Percentiles rank a stretch among this genome's conserved stretches.
Evolutionary conservation across 192 early-diverging fungal species (phyloP).

Genomic region (Backusella psychrophila): DNA sequence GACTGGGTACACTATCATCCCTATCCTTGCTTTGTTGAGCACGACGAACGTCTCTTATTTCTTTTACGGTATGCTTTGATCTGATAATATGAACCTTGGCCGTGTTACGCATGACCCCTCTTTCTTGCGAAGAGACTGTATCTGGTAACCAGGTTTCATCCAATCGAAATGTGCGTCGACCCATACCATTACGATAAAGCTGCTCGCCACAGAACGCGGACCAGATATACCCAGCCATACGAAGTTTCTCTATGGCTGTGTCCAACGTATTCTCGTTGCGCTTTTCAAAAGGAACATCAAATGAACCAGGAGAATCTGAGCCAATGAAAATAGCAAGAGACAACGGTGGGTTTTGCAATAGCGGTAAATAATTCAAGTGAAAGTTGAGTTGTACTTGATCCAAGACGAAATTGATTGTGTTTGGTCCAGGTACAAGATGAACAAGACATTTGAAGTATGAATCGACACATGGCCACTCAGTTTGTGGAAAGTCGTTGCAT

Average conservation of each 20-base stretch:
- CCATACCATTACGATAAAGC: constrained; percentile 66
- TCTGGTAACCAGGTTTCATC: constrained; percentile 55
- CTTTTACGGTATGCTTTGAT: constrained; percentile 45
- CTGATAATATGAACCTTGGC: constrained; percentile 55
- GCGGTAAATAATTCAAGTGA: constrained; percentile 46
- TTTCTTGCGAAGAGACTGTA: constrained; percentile 49
- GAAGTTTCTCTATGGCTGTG: constrained; percentile 51
- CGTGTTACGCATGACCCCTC: constrained; percentile 38
- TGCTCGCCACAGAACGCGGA: constrained; percentile 72
- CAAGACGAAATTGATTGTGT: constrained; percentile 51
- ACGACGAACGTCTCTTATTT: constrained; percentile 54
- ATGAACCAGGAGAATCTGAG: constrained; percentile 51
- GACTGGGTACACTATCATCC: constrained; percentile 37
- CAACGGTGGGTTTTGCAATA: constrained; percentile 56
- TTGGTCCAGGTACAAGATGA: constrained; percentile 54
- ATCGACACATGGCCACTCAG: constrained; percentile 49
- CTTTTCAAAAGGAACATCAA: constrained; percentile 60
- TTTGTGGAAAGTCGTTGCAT: constrained; percentile 44
- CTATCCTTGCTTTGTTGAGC: constrained; percentile 52
- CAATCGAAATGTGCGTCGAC: constrained; percentile 63
- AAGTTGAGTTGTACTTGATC: constrained; percentile 23
- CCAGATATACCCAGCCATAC: constrained; percentile 68
- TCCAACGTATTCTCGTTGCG: constrained; percentile 45
- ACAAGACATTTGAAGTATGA: constrained; percentile 61
- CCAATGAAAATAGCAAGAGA: constrained; percentile 56